These are phyloP conservation scores for Clarireedia paspali DNA, from an alignment of 2,329 filamentous ascomycete species.

Conservation along the genomic window DNA sequence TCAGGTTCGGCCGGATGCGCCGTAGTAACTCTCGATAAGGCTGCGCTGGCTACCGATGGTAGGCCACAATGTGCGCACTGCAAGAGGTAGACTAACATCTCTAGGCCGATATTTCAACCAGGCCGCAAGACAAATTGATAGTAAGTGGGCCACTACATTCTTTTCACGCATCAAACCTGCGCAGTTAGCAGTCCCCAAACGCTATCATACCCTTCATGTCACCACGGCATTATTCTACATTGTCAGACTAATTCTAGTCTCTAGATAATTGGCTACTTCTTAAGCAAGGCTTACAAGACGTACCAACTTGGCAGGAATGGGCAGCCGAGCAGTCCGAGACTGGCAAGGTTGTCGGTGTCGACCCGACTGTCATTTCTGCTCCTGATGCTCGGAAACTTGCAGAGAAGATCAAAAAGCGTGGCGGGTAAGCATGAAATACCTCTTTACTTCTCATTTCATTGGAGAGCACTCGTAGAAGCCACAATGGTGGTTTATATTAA, in stretches of 20 bases:
- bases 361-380: slow-evolving; percentile 77
- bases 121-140: slow-evolving; percentile 80
- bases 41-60: slow-evolving; percentile 82
- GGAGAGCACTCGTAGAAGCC: no score
- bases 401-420: slow-evolving; percentile 81
- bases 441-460: not conserved
- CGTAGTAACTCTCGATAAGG: slow-evolving; percentile 77
- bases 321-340: slow-evolving; percentile 76
- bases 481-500: no score
- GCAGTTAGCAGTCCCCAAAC: no score
- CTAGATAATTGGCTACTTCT: slow-evolving; percentile 73
- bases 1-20: slow-evolving; percentile 92
- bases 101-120: slow-evolving; percentile 89
- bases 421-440: slow-evolving; percentile 45
- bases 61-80: not conserved
- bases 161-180: not conserved
- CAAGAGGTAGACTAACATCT: not conserved
- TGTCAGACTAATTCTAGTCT: not conserved
- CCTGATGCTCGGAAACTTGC: slow-evolving; percentile 66
- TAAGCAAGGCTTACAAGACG: slow-evolving; percentile 88
- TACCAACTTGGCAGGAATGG: slow-evolving; percentile 98
- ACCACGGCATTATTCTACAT: not conserved
- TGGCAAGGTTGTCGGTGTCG: slow-evolving; percentile 83
- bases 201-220: not conserved
- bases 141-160: slow-evolving; percentile 14